Percentiles rank a stretch among this genome's conserved stretches.
phyloP scores from a whole-genome alignment of 2,329 filamentous ascomycete species.

The Pseudocercospora macadamiae region DNA sequence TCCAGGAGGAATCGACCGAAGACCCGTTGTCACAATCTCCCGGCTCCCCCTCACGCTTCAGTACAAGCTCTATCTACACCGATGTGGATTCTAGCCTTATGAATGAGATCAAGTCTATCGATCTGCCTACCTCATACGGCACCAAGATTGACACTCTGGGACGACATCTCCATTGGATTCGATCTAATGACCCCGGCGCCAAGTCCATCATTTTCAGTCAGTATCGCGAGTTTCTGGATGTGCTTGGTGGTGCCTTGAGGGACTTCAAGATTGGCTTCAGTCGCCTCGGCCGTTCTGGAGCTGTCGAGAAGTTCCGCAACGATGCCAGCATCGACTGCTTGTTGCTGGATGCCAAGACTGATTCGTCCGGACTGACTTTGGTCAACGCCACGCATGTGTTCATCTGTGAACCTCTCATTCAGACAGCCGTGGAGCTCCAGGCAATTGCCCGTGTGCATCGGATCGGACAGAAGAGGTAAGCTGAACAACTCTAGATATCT shows the following conservation, averaged over 20 bases:
- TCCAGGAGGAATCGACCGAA: constrained; percentile 58
- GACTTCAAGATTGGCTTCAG: constrained; percentile 73
- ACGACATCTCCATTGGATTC: constrained; percentile 82
- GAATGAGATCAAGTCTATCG: constrained; percentile 78
- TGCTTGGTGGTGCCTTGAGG: constrained; percentile 71
- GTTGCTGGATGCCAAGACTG: constrained; percentile 83
- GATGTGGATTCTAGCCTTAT: constrained; percentile 72
- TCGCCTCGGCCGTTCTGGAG: constrained; percentile 68
- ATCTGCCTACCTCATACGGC: constrained; percentile 72
- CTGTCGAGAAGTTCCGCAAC: constrained; percentile 75
- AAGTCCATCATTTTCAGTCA: constrained; percentile 97
- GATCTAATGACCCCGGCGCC: constrained; percentile 78
- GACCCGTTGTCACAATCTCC: constrained; percentile 22
- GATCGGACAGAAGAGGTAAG: constrained; percentile 94
- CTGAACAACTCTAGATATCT: too few species aligned
- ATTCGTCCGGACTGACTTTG: constrained; percentile 86
- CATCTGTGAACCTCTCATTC: constrained; percentile 89
- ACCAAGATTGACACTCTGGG: constrained; percentile 80
- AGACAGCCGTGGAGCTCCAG: constrained; percentile 91
- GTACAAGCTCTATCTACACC: constrained; percentile 76
- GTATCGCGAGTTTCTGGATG: constrained; percentile 76
- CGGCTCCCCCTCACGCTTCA: too few species aligned
- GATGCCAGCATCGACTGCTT: constrained; percentile 79
- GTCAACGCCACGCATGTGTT: constrained; percentile 94
- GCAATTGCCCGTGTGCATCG: constrained; percentile 93